Evolutionary conservation across 2,329 filamentous ascomycete genomes (phyloP), one percentile per base, ranked within the genome.

Genomic region (Diplodia intermedia): DNA sequence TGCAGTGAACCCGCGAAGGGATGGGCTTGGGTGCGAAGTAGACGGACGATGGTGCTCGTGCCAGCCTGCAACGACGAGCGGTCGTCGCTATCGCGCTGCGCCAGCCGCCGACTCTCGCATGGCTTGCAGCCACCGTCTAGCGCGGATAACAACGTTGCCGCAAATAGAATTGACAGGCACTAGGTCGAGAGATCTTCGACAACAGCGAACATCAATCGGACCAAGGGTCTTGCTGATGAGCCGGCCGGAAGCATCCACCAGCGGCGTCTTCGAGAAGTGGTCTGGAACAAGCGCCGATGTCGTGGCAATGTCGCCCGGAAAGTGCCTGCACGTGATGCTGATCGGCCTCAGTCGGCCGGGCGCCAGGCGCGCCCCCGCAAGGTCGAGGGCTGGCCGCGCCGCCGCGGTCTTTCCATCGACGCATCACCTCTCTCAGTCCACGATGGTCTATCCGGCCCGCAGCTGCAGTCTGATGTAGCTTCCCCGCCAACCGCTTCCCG

Each of bases 401-500:
- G 43, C 43, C 43, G 43, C 43, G 43, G 43, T 62, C 57, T 26
- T 62, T 33, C 54, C 57, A 40, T 49, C 47, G 38, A 33, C 57
- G 18, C 57, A 65, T 33, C 65, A 52, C 50, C 50, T 31, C 49
- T 55, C 62, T 26, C 40, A 40, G 66, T 50, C 52, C 66, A 43
- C 52, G 56, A 68, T 68, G 66, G 60, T 36, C 54, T 14, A 43
- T 47, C 29, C 43, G 29, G 26, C 43, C 43, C 52, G 49, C 38
- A 52, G 66, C 66, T 56, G 60, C 66, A 54, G 57, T 61, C 49
- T 33, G 50, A 61, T 63, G 57, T 68, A 68, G 66, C 53, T 20
- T 36, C 23, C 53, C 52, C 52, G 49, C 38, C 40, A 57, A 54
- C 29, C 66, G 40, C 66, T 57, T n/a, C 40, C 26, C 50, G 40